Percentiles rank a stretch among this genome's conserved stretches.
Conservation (phyloP, 805 yeast genomes). For the Yamadazyma nakazawae region DNA sequence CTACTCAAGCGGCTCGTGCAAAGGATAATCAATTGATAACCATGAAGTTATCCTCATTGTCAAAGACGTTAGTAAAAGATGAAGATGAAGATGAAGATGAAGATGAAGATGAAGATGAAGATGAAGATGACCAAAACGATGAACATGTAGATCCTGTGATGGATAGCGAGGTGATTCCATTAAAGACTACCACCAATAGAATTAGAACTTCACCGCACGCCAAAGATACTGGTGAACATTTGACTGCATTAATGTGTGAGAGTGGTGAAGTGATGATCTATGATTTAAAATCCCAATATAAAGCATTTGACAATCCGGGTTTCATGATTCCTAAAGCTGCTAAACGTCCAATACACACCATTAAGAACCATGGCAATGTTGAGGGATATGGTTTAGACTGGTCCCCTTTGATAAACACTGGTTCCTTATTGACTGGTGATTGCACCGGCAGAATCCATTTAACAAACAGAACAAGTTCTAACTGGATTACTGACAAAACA, state of each 20-base stretch:
- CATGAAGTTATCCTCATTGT: slow-evolving; percentile 75
- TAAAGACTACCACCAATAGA: slow-evolving; percentile 84
- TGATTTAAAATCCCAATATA: slow-evolving; percentile 75
- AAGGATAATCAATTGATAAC: slow-evolving; percentile 87
- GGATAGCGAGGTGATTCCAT: slow-evolving; percentile 77
- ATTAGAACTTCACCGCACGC: slow-evolving; percentile 81
- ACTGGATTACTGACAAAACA: slow-evolving; percentile 82
- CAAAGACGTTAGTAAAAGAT: slow-evolving; percentile 83
- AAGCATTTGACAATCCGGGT: slow-evolving; percentile 88
- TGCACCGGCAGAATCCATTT: slow-evolving; percentile 76
- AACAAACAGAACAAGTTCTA: slow-evolving; percentile 71
- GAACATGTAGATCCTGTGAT: slow-evolving; percentile 76
- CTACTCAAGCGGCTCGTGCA: slow-evolving; percentile 85
- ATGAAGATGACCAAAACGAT: slow-evolving; percentile 55
- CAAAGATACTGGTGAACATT: slow-evolving; percentile 66
- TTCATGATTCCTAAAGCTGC: slow-evolving; percentile 70
- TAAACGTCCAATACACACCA: slow-evolving; percentile 78
- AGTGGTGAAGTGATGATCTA: slow-evolving; percentile 84
- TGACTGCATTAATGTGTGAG: slow-evolving; percentile 86
- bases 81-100: slow-evolving; percentile 75
- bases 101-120: slow-evolving; percentile 69
- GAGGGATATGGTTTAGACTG: slow-evolving; percentile 98
- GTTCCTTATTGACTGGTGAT: slow-evolving; percentile 86
- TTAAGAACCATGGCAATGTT: slow-evolving; percentile 84
- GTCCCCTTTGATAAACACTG: slow-evolving; percentile 82